A percentile compares a stretch with the other conserved stretches of the same genome.
Evolutionary conservation across 345 rosid genomes (phyloP).

Genomic region (Boechera stricta): DNA sequence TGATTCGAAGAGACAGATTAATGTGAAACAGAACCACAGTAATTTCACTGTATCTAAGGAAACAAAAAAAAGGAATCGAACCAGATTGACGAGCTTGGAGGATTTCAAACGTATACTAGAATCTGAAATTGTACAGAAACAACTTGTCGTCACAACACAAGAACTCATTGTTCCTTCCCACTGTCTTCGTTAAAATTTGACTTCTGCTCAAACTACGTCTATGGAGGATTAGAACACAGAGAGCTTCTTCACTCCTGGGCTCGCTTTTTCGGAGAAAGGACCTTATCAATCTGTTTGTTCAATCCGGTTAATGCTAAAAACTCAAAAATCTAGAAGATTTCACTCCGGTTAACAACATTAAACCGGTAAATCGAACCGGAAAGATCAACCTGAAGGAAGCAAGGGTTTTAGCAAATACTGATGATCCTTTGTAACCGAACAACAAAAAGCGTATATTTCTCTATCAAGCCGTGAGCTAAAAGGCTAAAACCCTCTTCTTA

Average conservation of each 20-base stretch:
- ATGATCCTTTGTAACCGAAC: slow-evolving; percentile 28
- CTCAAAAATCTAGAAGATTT: not conserved
- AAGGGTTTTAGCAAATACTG: slow-evolving; percentile 44
- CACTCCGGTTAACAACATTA: not conserved
- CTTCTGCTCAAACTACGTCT: slow-evolving; percentile 5
- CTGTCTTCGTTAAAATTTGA: slow-evolving; percentile 18
- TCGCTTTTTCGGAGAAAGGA: slow-evolving; percentile 27
- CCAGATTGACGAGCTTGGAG: slow-evolving; percentile 40
- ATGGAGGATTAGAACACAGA: slow-evolving; percentile 9
- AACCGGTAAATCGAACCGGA: slow-evolving; percentile 40
- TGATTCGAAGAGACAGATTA: slow-evolving; percentile 14
- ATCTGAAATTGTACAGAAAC: slow-evolving; percentile 32
- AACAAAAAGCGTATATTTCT: not conserved
- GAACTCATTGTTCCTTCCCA: slow-evolving; percentile 40
- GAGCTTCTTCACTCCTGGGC: slow-evolving; percentile 21
- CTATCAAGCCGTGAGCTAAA: slow-evolving; percentile 39
- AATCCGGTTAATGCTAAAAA: slow-evolving; percentile 20
- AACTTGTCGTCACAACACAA: slow-evolving; percentile 38
- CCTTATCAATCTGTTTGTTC: slow-evolving; percentile 38
- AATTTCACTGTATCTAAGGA: slow-evolving; percentile 15
- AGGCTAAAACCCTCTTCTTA: slow-evolving; percentile 35
- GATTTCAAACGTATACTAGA: slow-evolving; percentile 38
- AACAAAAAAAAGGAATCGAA: slow-evolving; percentile 23
- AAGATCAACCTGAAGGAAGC: slow-evolving; percentile 27
- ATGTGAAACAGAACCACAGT: slow-evolving; percentile 6